Percentiles rank a stretch among this genome's conserved stretches.
phyloP scores from a whole-genome alignment of 306 rosid genomes.

The Phaseolus lunatus region DNA sequence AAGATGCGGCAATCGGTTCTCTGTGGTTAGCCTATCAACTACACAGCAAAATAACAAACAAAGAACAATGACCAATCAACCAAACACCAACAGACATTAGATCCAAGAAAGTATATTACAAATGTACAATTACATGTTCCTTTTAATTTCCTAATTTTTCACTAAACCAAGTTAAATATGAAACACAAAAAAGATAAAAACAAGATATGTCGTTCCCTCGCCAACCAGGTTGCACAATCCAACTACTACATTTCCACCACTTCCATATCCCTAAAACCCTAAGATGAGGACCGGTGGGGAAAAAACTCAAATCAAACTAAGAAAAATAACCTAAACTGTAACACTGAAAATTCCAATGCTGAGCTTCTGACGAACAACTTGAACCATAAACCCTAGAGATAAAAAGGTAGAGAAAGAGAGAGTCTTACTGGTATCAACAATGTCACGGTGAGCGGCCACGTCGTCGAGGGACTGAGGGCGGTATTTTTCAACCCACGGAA shows the following conservation, averaged over 20 bases:
- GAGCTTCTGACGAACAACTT: neutral
- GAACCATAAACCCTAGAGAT: constrained; percentile 53
- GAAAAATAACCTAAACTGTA: neutral
- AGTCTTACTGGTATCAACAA: constrained; percentile 81
- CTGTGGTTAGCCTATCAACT: constrained; percentile 91
- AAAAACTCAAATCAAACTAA: neutral
- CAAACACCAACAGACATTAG: constrained; percentile 7
- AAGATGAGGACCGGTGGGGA: neutral
- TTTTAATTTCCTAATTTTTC: constrained; percentile 12
- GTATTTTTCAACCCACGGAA: constrained; percentile 93
- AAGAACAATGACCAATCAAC: constrained; percentile 15
- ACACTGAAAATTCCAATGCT: neutral
- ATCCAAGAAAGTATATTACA: neutral
- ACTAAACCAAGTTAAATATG: neutral
- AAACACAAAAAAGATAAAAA: neutral
- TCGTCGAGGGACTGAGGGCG: constrained; percentile 95
- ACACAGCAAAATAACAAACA: constrained; percentile 32
- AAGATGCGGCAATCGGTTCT: constrained; percentile 94
- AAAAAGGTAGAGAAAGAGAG: neutral
- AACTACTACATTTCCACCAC: constrained; percentile 15
- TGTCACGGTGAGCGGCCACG: constrained; percentile 97
- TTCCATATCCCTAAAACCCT: constrained; percentile 31
- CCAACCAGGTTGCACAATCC: neutral
- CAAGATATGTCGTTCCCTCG: neutral
- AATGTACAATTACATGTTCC: neutral